phyloP scores from a whole-genome alignment of 805 yeast species.

The Torulaspora microellipsoides region DNA sequence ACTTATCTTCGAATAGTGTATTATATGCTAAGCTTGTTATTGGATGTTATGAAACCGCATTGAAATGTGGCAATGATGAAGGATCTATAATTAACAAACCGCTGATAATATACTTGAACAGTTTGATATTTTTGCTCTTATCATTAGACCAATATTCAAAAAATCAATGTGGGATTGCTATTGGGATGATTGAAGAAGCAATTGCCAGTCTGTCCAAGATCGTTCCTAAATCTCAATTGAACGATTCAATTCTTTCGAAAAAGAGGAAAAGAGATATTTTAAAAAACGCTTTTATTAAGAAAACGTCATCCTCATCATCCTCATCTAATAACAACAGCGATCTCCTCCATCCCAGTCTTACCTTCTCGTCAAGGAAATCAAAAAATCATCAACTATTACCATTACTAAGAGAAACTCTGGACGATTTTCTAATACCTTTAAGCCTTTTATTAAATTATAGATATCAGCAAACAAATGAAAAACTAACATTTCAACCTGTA shows the following conservation, averaged over 20 bases:
- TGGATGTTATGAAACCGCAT: conserved; percentile 26
- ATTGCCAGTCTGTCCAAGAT: conserved; percentile 16
- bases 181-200: conserved; percentile 29
- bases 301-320: no score
- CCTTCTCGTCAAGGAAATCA: conserved; percentile 2
- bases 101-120: conserved; percentile 20
- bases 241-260: conserved; percentile 12
- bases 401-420: conserved; percentile 22
- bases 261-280: conserved; percentile 15
- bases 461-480: conserved; percentile 29
- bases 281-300: conserved; percentile 10
- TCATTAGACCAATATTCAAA: conserved; percentile 29
- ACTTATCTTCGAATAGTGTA: conserved; percentile 23
- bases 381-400: conserved; percentile 17
- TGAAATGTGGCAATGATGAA: conserved; percentile 5
- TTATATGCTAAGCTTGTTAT: conserved; percentile 29
- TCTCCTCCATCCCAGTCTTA: not conserved
- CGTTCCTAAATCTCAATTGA: conserved; percentile 16
- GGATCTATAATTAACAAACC: conserved; percentile 12
- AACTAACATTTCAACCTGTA: conserved; percentile 23
- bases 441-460: conserved; percentile 26
- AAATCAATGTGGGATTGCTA: conserved; percentile 27
- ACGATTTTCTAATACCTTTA: conserved; percentile 30
- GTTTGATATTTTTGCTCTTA: conserved; percentile 22
- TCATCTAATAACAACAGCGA: not conserved